Evolutionary conservation across 345 rosid species (phyloP), one percentile per base, ranked within the genome.

Genomic region (Arabis hirsuta): DNA sequence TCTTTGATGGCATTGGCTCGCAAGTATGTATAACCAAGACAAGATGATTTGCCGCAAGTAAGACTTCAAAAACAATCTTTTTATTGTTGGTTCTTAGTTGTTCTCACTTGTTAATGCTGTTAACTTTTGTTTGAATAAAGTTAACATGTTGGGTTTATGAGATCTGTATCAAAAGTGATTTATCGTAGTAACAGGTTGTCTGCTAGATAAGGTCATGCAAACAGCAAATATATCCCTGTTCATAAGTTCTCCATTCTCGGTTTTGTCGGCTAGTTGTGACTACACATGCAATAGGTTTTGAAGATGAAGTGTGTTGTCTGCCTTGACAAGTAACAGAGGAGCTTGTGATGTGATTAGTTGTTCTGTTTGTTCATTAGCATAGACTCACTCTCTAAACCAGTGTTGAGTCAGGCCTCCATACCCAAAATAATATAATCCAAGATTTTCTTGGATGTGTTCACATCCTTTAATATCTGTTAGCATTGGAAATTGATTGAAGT

Each of bases 21-120:
- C 74, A 88, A 86, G 55, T 86, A 84, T 63, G 55, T 86, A 84
- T 63, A 86, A 86, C 67, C 89, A 86, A 81, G 88, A 88, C 65
- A 88, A 88, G 81, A 86, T 81, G 83, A 86, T 88, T 45, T 88
- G 89, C 81, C 91, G 89, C 85, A 88, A 88, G 94, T 88, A 71
- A 82, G 89, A 19, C 7, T 12, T 36, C 10, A 8, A 36, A 36
- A 36, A 8, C 41, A 8, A 32, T 36, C 3, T 45, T 39, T 29
- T 26, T 22, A 0, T 22, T 31, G 1, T 27, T 32, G 27, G 31
- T 13, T 38, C 22, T 62, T 14, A 43, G 38, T 3, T 62, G 38
- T 13, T 62, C 16, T 22, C 7, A 24, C 22, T 24, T 62, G 52
- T 62, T 14, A 56, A 56, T 34, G 62, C 26, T 34, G 29, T 53